phyloP scores from a whole-genome alignment of 805 yeast species.

The Pichia membranifaciens region DNA sequence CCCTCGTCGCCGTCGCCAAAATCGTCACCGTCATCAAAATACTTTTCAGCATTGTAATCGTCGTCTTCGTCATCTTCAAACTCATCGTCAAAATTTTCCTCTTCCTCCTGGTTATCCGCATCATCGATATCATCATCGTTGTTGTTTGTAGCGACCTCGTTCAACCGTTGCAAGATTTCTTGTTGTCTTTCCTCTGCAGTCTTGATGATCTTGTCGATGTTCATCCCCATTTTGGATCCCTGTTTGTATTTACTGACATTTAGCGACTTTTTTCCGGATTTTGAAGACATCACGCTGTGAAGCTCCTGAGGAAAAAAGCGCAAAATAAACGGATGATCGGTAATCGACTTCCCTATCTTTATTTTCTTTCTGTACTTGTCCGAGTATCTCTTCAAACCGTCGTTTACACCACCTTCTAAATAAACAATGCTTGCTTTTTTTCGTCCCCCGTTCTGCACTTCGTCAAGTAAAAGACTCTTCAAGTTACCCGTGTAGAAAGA shows the following conservation, averaged over 20 bases:
- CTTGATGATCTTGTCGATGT: slow-evolving; percentile 26
- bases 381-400: slow-evolving; percentile 76
- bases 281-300: slow-evolving; percentile 52
- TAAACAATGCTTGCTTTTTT: slow-evolving; percentile 12
- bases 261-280: slow-evolving; percentile 41
- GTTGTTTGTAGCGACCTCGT: slow-evolving; percentile 33
- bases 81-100: slow-evolving; percentile 62
- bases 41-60: slow-evolving; percentile 66
- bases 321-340: slow-evolving; percentile 69
- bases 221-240: slow-evolving; percentile 32
- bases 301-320: slow-evolving; percentile 76
- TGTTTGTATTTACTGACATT: slow-evolving; percentile 36
- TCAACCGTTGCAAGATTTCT: slow-evolving; percentile 28
- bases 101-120: slow-evolving; percentile 36
- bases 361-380: slow-evolving; percentile 72
- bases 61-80: slow-evolving; percentile 75
- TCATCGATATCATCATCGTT: slow-evolving; percentile 42
- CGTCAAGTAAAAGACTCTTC: slow-evolving; percentile 15
- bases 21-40: slow-evolving; percentile 69
- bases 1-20: slow-evolving; percentile 48
- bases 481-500: slow-evolving; percentile 61
- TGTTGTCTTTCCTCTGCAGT: slow-evolving; percentile 27
- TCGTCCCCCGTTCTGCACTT: not conserved
- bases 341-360: slow-evolving; percentile 63
- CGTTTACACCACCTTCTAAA: slow-evolving; percentile 43